These are phyloP conservation scores for Pezicula radicicola DNA, from an alignment of 2,329 filamentous ascomycete species.

Conservation along the genomic window DNA sequence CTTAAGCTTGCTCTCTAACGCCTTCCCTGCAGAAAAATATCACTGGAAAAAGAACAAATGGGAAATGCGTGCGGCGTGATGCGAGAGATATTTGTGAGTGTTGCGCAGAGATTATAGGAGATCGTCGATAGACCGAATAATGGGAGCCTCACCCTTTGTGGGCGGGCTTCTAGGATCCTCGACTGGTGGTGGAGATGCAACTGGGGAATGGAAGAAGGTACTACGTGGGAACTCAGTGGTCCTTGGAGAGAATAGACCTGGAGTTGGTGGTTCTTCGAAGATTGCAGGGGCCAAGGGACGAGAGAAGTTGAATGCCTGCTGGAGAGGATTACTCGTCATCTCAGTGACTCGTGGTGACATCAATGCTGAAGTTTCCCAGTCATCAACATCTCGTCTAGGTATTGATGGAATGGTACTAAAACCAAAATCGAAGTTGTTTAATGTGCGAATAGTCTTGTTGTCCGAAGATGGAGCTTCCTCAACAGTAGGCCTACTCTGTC, in stretches of 20 bases:
- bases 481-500: neutral
- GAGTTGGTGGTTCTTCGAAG: constrained; percentile 17
- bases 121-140: constrained; percentile 76
- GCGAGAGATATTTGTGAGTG: neutral
- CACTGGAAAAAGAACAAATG: too few relatives aligned
- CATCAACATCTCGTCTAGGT: constrained; percentile 7
- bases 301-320: constrained; percentile 14
- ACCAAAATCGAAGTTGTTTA: constrained; percentile 23
- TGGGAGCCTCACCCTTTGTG: constrained; percentile 70
- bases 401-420: constrained; percentile 13
- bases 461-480: constrained; percentile 1
- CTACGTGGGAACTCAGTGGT: constrained; percentile 71
- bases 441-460: constrained; percentile 8
- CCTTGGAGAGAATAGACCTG: constrained; percentile 59
- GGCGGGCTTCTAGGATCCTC: constrained; percentile 73
- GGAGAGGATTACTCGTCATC: constrained; percentile 27
- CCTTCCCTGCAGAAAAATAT: neutral
- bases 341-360: constrained; percentile 28
- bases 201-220: constrained; percentile 49
- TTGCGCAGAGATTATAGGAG: constrained; percentile 50
- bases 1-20: neutral
- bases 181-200: constrained; percentile 16
- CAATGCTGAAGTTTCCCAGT: constrained; percentile 20
- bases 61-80: too few relatives aligned
- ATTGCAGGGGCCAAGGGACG: constrained; percentile 11